Percentiles rank a stretch among this genome's conserved stretches.
phyloP scores from a whole-genome alignment of 1,284 basidiomycete species.

The Stereum hirsutum region DNA sequence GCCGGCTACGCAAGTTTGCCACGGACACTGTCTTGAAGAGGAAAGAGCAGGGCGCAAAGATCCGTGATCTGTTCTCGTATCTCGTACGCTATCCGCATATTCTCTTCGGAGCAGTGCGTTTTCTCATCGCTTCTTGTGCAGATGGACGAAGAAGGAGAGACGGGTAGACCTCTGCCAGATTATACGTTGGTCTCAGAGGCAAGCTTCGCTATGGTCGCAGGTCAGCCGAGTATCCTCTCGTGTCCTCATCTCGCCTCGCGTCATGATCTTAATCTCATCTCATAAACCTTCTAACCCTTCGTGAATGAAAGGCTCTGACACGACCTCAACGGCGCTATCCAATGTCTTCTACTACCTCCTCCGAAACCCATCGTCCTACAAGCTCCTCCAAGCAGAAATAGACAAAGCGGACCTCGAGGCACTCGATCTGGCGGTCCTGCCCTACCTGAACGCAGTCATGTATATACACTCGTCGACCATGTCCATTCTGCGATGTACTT shows the following conservation, averaged over 20 bases:
- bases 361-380: slow-evolving; percentile 20
- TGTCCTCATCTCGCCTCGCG: no score
- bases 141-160: background rate
- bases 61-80: background rate
- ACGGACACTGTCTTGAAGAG: background rate
- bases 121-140: background rate
- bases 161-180: background rate
- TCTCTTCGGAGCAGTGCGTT: background rate
- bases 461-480: background rate
- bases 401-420: slow-evolving; percentile 21
- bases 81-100: background rate
- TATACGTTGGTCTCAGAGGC: background rate
- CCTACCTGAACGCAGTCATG: slow-evolving; percentile 22
- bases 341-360: slow-evolving; percentile 27
- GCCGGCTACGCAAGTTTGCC: background rate
- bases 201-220: background rate
- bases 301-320: slow-evolving; percentile 29
- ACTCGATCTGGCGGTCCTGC: slow-evolving; percentile 18
- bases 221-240: no score
- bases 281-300: no score
- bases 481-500: background rate
- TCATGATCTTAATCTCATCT: no score
- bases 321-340: slow-evolving; percentile 24
- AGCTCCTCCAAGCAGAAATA: slow-evolving; percentile 24
- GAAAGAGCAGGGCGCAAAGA: background rate